Conservation (phyloP, 768 basidiomycete species). For the Russula olivacea region DNA sequence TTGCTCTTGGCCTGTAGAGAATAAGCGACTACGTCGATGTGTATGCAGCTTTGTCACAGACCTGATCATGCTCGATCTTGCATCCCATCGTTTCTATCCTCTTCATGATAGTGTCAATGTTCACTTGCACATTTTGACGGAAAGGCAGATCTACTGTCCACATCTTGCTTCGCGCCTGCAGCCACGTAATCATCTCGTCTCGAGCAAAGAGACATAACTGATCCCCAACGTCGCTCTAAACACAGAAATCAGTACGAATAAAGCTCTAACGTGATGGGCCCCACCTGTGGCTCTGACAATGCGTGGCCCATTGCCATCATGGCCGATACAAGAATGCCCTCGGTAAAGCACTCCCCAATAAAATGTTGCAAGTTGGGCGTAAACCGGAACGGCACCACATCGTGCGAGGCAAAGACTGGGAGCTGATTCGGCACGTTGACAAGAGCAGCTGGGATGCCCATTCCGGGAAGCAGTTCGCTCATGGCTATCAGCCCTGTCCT, state of each 20-base stretch:
- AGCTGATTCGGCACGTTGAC: conserved; percentile 39
- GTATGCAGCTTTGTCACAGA: conserved; percentile 30
- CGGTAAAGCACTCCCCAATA: conserved; percentile 80
- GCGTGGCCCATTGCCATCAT: conserved; percentile 89
- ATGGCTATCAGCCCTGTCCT: conserved; percentile 86
- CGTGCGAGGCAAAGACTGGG: conserved; percentile 66
- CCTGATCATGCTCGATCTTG: conserved; percentile 80
- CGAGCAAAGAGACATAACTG: conserved; percentile 87
- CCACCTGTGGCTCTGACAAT: conserved; percentile 86
- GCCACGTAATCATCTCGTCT: conserved; percentile 85
- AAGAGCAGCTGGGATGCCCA: conserved; percentile 20
- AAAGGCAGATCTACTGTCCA: conserved; percentile 54
- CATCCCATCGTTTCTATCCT: conserved; percentile 81
- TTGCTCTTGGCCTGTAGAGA: conserved; percentile 30
- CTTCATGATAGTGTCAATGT: conserved; percentile 67
- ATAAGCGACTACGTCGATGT: background rate
- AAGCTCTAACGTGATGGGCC: background rate
- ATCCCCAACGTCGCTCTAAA: conserved; percentile 85
- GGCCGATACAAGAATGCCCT: conserved; percentile 81
- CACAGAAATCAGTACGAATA: background rate
- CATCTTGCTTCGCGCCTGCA: conserved; percentile 50
- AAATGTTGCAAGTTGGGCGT: conserved; percentile 96
- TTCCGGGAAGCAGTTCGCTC: conserved; percentile 87
- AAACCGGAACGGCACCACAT: conserved; percentile 93
- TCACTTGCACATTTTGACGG: conserved; percentile 49